phyloP scores from a whole-genome alignment of 2,329 filamentous ascomycete genomes.

The Trichoderma pleuroti region DNA sequence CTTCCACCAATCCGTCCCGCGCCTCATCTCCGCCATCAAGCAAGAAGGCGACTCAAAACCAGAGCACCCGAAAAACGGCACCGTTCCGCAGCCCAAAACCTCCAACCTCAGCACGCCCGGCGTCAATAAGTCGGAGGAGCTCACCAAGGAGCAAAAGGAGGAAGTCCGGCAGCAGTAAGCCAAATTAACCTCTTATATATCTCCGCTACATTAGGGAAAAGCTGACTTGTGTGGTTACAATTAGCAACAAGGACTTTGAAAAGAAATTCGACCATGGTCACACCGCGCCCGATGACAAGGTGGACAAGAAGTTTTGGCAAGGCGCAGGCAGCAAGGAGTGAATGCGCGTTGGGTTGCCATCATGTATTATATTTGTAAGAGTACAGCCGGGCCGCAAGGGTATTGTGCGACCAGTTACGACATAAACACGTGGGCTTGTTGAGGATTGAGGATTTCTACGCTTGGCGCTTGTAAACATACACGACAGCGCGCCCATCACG shows the following conservation, averaged over 20 bases:
- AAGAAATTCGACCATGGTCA: conserved; percentile 48
- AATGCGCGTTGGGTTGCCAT: background rate
- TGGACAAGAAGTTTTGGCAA: conserved; percentile 54
- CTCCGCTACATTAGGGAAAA: too few relatives aligned
- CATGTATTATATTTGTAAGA: background rate
- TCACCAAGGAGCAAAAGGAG: conserved; percentile 50
- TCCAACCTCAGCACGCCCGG: conserved; percentile 44
- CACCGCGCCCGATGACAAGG: conserved; percentile 45
- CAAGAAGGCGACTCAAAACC: background rate
- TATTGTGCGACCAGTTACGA: background rate
- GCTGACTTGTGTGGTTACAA: background rate
- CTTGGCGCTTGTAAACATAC: background rate
- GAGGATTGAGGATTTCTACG: background rate
- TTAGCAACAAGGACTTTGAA: conserved; percentile 52
- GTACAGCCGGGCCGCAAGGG: background rate
- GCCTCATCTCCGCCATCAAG: background rate
- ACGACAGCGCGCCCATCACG: background rate
- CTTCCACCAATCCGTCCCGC: background rate
- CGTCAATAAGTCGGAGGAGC: conserved; percentile 26
- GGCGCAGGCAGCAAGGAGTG: background rate
- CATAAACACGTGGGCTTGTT: background rate
- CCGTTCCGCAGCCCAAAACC: conserved; percentile 50
- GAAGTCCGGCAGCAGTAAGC: conserved; percentile 52
- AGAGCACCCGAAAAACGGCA: conserved; percentile 21
- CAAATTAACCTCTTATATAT: background rate